Evolutionary conservation across 371 early-diverging fungal species (phyloP).

Genomic region (Syncephalastrum racemosum): DNA sequence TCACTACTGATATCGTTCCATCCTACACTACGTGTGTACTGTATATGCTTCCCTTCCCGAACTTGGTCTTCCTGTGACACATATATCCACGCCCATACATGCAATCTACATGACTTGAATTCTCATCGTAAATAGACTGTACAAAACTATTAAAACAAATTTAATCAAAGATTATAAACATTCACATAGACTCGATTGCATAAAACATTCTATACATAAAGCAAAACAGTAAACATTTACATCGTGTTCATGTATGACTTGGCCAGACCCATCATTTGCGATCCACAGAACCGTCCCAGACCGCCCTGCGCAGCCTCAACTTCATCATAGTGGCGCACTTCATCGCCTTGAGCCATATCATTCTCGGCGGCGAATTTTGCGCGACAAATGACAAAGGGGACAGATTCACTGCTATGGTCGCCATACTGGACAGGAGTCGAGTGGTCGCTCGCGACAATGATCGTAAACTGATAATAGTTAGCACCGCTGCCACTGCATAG

Average conservation of each 20-base stretch:
- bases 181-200: too few species aligned
- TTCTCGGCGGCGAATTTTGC: constrained; percentile 10
- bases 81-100: too few species aligned
- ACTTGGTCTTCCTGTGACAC: too few species aligned
- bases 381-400: constrained; percentile 40
- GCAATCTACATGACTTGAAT: too few species aligned
- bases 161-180: too few species aligned
- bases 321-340: constrained; percentile 32
- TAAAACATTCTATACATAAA: too few species aligned
- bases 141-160: too few species aligned
- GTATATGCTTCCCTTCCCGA: too few species aligned
- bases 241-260: constrained; percentile 27
- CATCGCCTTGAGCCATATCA: constrained; percentile 15
- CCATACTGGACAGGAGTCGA: constrained; percentile 50
- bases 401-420: constrained; percentile 55
- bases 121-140: too few species aligned
- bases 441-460: constrained; percentile 55
- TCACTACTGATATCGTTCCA: too few species aligned
- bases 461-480: constrained; percentile 25
- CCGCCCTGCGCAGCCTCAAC: constrained; percentile 26
- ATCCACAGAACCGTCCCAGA: constrained; percentile 47
- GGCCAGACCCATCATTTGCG: constrained; percentile 34
- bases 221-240: too few species aligned
- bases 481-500: not conserved
- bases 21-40: too few species aligned